phyloP scores from a whole-genome alignment of 1,284 basidiomycete genomes.

The Tilletia indica region DNA sequence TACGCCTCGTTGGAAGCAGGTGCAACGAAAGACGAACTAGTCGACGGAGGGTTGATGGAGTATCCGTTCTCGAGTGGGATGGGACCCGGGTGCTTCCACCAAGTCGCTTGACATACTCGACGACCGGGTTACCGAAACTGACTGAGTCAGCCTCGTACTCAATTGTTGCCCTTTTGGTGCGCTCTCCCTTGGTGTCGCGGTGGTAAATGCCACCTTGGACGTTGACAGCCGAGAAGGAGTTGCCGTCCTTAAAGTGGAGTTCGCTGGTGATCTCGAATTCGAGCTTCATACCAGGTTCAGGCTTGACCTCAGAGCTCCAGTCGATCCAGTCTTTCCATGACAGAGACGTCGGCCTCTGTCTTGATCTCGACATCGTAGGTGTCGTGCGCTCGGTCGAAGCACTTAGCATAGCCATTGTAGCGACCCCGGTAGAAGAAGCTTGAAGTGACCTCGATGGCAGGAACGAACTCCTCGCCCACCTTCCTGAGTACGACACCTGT shows the following conservation, averaged over 20 bases:
- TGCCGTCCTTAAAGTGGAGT: constrained; percentile 86
- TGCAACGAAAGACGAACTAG: constrained; percentile 39
- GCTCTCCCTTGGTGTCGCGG: constrained; percentile 47
- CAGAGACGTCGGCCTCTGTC: constrained; percentile 78
- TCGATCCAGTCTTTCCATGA: constrained; percentile 96
- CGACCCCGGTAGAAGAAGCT: constrained; percentile 94
- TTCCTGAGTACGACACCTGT: constrained; percentile 40
- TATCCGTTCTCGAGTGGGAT: constrained; percentile 82
- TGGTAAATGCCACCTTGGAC: constrained; percentile 66
- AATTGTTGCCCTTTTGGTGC: constrained; percentile 45
- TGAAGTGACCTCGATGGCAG: constrained; percentile 89
- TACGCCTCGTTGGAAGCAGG: constrained; percentile 90
- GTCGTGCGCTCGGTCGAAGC: constrained; percentile 80
- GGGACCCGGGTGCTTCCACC: constrained; percentile 73
- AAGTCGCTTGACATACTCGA: constrained; percentile 87
- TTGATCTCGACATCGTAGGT: constrained; percentile 79
- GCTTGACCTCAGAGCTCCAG: constrained; percentile 77
- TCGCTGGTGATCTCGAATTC: constrained; percentile 85
- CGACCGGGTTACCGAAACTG: constrained; percentile 74
- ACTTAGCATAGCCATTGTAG: constrained; percentile 89
- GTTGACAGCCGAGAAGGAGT: constrained; percentile 75
- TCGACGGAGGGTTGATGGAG: constrained; percentile 55
- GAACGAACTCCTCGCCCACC: constrained; percentile 70
- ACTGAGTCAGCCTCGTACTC: constrained; percentile 42
- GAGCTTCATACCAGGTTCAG: constrained; percentile 73